Evolutionary conservation across 148 eudicot species (phyloP).

Genomic region (Pouteria glomerata): DNA sequence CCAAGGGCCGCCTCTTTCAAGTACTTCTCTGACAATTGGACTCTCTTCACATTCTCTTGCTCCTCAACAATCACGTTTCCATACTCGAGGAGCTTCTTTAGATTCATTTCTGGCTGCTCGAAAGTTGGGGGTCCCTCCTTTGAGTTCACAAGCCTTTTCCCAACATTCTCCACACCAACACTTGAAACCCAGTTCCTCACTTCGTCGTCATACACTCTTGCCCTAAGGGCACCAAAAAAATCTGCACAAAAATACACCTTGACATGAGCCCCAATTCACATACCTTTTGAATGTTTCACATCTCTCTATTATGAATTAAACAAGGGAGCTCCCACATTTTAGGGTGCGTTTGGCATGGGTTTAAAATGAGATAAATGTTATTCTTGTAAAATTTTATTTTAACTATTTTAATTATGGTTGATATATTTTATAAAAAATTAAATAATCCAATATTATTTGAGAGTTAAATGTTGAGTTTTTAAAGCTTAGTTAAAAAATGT

Average conservation of each 20-base stretch:
- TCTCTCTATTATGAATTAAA: no score
- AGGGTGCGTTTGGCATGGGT: no score
- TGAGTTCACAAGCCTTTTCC: slow-evolving; percentile 80
- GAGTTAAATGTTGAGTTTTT: no score
- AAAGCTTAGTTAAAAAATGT: no score
- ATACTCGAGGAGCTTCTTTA: slow-evolving; percentile 64
- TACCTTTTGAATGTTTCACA: no score
- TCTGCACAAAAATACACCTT: slow-evolving; percentile 34
- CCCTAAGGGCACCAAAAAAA: slow-evolving; percentile 86
- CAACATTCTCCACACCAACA: slow-evolving; percentile 50
- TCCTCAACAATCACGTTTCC: slow-evolving; percentile 76
- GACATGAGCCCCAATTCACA: no score
- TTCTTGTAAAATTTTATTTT: no score
- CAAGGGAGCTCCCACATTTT: no score
- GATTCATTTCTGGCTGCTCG: slow-evolving; percentile 63
- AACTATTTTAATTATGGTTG: no score
- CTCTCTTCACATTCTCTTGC: slow-evolving; percentile 89
- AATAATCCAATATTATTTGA: no score
- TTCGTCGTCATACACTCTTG: slow-evolving; percentile 77
- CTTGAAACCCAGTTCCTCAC: slow-evolving; percentile 54
- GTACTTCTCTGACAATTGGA: slow-evolving; percentile 71
- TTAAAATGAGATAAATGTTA: no score
- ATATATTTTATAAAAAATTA: no score
- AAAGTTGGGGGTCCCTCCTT: slow-evolving; percentile 63
- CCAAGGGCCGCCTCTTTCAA: slow-evolving; percentile 74